Evolutionary conservation across 225 moss, liverwort and hornwort species (phyloP), one percentile per base, ranked within the genome.

Genomic region (Straminergon stramineum): DNA sequence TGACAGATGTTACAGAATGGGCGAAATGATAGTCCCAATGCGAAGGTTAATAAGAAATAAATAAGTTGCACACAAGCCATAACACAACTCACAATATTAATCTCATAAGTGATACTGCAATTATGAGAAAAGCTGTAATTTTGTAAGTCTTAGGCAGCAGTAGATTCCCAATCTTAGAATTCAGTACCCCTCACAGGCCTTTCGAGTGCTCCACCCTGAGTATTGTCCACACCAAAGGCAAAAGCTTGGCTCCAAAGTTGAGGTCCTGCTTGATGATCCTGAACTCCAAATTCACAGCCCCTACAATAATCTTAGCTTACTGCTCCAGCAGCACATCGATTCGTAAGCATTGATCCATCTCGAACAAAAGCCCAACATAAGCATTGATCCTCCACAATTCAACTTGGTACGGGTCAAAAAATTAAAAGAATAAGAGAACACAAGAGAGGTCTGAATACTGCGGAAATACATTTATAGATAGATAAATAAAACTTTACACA

Each of bases 221-320:
- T 65, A 48, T 24, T 51, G 35, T 94, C 94, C 73, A 94, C 95
- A 30, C 95, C 90, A n/a, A 95, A 92, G 15, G 96, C 96, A 80
- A 96, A 95, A 21, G 95, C 96, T 79, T 93, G 90, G 65, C 94
- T 96, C 95, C 96, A 96, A 92, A 96, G 67, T 95, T 89, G 53
- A 96, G 88, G 56, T 91, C 79, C 37, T 88, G 91, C n/a, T 90
- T 90, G 52, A 96, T 80, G 55, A 92, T 84, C 69, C 89, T 96
- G 27, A 86, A 95, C 80, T 94, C 90, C 31, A 96, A 89, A 15
- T 48, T 82, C 10, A 92, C 91, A 78, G 90, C 85, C 58, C 95
- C 94, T 17, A 95, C 91, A 30, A 92, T 64, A 39, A 96, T 79
- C 88, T 92, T 93, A 57, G 95, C 96, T 51, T 94, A 96, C 95